Base-by-base conservation (phyloP, 306 rosid species). In the Cicer cuneatum region DNA sequence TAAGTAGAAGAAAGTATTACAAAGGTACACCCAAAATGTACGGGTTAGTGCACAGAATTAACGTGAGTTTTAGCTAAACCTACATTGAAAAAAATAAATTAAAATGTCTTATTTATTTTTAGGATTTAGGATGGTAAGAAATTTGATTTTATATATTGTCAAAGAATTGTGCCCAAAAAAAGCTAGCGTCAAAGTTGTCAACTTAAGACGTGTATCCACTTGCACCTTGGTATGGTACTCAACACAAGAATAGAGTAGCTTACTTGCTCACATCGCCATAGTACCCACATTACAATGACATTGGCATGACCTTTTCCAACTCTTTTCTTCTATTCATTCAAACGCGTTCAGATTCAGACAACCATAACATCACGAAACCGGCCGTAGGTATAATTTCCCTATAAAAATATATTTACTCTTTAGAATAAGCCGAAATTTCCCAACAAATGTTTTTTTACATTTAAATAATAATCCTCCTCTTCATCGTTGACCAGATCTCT, bases 301-400 rank as follows among this genome's bases (percentile, higher is more conserved):
- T 72, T 40, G 12, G 40, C 61, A 29, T 12, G 89, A 83, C 89
- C 70, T 59, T 60, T 83, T 86, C 89, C 77, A 71, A 60, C 78
- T 39, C 62, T 35, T 6, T 59, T 59, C 41, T 57, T 24, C 29
- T 24, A 24, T 24, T 24, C 29, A 15, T 61, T 39, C 19, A 16
- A 62, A 86, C 87, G 78, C 62, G 82, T 81, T 84, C 83, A 86
- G 77, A 75, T 81, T 84, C 82, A 86, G 80, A 75, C 87, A 83
- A 60, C 77, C 81, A 86, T 38, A 69, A 37, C 81, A 79, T 75
- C 81, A 84, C 85, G 82, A 81, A 86, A 81, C 90, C 90, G 90
- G 90, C 90, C 86, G 12, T 43, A 45, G 56, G 10, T 65, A 78
- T 78, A n/a, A 2, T 24, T 24, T 24, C 29, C 29, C 29, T 24